phyloP scores from a whole-genome alignment of 192 early-diverging fungal species.

The Umbelopsis sp. region DNA sequence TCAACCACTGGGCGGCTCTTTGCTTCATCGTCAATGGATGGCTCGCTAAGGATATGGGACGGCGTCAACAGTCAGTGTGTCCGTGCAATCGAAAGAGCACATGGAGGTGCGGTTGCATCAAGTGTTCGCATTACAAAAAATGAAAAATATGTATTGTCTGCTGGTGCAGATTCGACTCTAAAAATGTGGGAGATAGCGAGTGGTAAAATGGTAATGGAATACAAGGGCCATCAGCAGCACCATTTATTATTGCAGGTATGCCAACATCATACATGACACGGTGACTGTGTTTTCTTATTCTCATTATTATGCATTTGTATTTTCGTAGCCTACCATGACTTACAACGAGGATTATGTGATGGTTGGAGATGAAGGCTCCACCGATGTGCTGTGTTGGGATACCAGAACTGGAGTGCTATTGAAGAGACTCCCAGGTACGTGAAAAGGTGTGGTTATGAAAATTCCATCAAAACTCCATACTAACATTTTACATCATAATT shows the following conservation, averaged over 20 bases:
- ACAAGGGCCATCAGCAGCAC: slow-evolving; percentile 63
- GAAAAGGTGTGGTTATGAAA: background rate
- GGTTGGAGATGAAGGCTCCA: slow-evolving; percentile 64
- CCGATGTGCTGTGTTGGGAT: slow-evolving; percentile 73
- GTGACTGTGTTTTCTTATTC: background rate
- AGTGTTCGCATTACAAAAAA: slow-evolving; percentile 76
- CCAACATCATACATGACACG: background rate
- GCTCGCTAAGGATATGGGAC: slow-evolving; percentile 87
- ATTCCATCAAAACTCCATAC: background rate
- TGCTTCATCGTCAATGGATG: slow-evolving; percentile 81
- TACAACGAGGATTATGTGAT: slow-evolving; percentile 74
- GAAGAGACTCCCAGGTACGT: slow-evolving; percentile 47
- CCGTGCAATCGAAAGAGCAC: slow-evolving; percentile 75
- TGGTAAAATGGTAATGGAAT: slow-evolving; percentile 72
- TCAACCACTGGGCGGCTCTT: slow-evolving; percentile 70
- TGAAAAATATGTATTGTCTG: slow-evolving; percentile 74
- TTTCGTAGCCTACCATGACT: slow-evolving; percentile 53
- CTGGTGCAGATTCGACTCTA: slow-evolving; percentile 74
- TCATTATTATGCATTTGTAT: background rate
- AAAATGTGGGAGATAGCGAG: slow-evolving; percentile 84
- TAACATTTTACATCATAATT: background rate
- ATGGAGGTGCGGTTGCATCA: slow-evolving; percentile 73
- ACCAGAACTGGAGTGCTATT: slow-evolving; percentile 62
- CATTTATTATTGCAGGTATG: slow-evolving; percentile 42
- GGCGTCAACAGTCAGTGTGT: slow-evolving; percentile 74